Evolutionary conservation across 345 rosid genomes (phyloP), one percentile per base, ranked within the genome.

Genomic region (Citrus glauca): DNA sequence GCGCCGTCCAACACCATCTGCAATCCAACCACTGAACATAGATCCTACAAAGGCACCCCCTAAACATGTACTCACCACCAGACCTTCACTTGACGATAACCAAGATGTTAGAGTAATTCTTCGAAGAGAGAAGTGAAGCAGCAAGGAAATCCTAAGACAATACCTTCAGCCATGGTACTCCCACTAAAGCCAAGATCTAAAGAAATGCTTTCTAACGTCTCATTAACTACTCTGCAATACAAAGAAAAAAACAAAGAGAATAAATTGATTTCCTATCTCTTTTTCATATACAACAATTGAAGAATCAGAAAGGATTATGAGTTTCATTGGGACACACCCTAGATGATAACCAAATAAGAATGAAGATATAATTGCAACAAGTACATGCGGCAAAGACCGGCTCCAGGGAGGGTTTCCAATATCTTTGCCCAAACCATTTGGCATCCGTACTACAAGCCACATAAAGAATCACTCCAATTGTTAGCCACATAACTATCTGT

Each of bases 1-100:
- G 66, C 98, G 93, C 35, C 97, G 97, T 11, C 99, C 98, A 81
- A 93, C 86, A 20, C 97, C 98, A 85, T 95, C 99, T 8, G 97
- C 93, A 33, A 95, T 87, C 92, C 87, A 86, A 65, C 98, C 99
- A 84, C 98, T 93, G 73, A 93, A 83, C 81, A 92, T 53, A 35
- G 95, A 95, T 82, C 99, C 98, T 79, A 91, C 14, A 71, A 93
- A 92, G 80, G 97, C 99, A 56, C 99, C 99, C 20, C 92, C 99
- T 83, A 95, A 87, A 80, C 98, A 95, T 40, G 89, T 90, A 84
- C 99, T 93, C 72, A 95, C 99, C 72, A 92, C 99, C 55, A 95
- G 85, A 78, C 99, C 98, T 95, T 77, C 81, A 90, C 78, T 75
- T 35, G 74, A 65, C 35, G 59, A 61, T 81, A 84, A 76, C 72